A percentile compares a stretch with the other conserved stretches of the same genome.
phyloP scores from a whole-genome alignment of 2,329 filamentous ascomycete species.

The Diaporthe velutina region DNA sequence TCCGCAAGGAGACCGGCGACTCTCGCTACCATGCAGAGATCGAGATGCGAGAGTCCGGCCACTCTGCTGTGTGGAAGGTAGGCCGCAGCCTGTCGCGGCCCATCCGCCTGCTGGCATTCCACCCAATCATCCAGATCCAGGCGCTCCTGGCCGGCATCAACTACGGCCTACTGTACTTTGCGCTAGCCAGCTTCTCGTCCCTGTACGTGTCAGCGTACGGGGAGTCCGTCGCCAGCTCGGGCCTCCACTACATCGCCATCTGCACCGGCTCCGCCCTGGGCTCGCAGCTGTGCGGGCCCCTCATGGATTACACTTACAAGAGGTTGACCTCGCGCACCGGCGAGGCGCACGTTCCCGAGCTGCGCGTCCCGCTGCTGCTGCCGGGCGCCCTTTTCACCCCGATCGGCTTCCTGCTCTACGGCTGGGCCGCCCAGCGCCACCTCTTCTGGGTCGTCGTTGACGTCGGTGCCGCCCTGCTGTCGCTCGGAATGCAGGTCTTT shows the following conservation, averaged over 20 bases:
- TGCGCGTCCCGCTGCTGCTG: slow-evolving; percentile 50
- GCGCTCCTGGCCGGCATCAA: slow-evolving; percentile 68
- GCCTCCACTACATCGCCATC: slow-evolving; percentile 74
- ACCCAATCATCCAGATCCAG: slow-evolving; percentile 71
- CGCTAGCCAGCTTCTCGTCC: slow-evolving; percentile 71
- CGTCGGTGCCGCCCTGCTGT: slow-evolving; percentile 49
- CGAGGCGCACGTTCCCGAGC: slow-evolving; percentile 62
- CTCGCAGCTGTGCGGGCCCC: slow-evolving; percentile 58
- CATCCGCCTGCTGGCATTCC: slow-evolving; percentile 66
- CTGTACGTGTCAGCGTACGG: slow-evolving; percentile 66
- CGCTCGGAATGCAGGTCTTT: slow-evolving; percentile 45
- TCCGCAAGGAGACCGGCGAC: slow-evolving; percentile 21
- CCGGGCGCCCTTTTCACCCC: slow-evolving; percentile 60
- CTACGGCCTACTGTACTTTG: slow-evolving; percentile 74
- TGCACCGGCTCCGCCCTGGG: slow-evolving; percentile 73
- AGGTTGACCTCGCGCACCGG: slow-evolving; percentile 43
- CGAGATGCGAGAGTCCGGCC: slow-evolving; percentile 52
- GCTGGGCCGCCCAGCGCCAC: slow-evolving; percentile 55
- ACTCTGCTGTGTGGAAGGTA: slow-evolving; percentile 43
- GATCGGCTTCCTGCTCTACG: slow-evolving; percentile 56
- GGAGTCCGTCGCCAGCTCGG: slow-evolving; percentile 69
- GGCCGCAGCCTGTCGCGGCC: slow-evolving; percentile 63
- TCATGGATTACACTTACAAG: slow-evolving; percentile 58
- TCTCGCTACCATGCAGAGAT: slow-evolving; percentile 50
- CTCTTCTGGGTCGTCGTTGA: slow-evolving; percentile 56